A percentile compares a stretch with the other conserved stretches of the same genome.
Conservation (phyloP, 768 basidiomycete genomes). For the Steccherinum ochraceum region DNA sequence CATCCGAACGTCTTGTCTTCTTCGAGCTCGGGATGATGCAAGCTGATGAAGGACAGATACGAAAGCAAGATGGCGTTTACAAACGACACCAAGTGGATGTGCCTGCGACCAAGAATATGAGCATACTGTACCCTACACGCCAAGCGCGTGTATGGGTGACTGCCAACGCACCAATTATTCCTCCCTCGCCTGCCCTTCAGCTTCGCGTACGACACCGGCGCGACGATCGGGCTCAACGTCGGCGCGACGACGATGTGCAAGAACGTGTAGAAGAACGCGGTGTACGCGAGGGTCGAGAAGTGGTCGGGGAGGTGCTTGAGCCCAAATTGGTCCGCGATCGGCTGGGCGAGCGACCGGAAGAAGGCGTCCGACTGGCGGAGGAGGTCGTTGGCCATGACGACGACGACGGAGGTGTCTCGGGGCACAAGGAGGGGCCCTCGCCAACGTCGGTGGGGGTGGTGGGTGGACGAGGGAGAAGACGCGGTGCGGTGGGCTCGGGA, state of each 20-base stretch:
- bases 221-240: constrained; percentile 37
- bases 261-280: constrained; percentile 51
- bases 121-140: constrained; percentile 1
- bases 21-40: constrained; percentile 40
- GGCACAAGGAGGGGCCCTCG: too few species aligned
- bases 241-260: constrained; percentile 59
- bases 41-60: constrained; percentile 50
- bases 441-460: too few species aligned
- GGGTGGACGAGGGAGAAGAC: background rate
- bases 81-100: constrained; percentile 66
- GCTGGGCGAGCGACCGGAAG: constrained; percentile 13
- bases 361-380: constrained; percentile 5
- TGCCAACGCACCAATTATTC: constrained; percentile 52
- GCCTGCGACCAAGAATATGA: constrained; percentile 33
- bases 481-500: background rate
- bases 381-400: background rate
- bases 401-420: background rate
- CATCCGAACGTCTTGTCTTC: constrained; percentile 76
- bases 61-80: constrained; percentile 60
- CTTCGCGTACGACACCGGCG: constrained; percentile 43
- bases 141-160: background rate
- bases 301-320: constrained; percentile 51
- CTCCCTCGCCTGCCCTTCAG: constrained; percentile 36
- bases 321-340: constrained; percentile 30
- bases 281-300: constrained; percentile 45